phyloP scores from a whole-genome alignment of 192 early-diverging fungal species.

The Podila verticillata region DNA sequence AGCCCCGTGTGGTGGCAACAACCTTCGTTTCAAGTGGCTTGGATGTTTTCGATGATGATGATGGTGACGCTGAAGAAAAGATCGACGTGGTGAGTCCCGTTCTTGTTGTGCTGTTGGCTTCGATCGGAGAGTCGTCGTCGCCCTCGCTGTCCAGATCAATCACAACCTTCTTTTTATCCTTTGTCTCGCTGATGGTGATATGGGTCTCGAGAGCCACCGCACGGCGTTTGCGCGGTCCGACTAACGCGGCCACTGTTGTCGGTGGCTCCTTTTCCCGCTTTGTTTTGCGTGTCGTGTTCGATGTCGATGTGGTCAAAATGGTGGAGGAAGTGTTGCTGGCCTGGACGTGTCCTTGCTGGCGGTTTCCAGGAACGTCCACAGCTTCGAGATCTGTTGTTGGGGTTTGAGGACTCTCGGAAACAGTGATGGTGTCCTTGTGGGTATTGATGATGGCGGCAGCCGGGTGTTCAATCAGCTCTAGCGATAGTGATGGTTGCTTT shows the following conservation, averaged over 20 bases:
- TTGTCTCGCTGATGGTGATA: not conserved
- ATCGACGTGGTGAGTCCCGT: not conserved
- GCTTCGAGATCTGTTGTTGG: too few relatives aligned
- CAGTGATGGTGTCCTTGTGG: too few relatives aligned
- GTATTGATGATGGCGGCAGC: too few relatives aligned
- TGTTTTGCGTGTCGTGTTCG: not conserved
- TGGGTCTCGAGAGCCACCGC: too few relatives aligned
- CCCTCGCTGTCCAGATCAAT: not conserved
- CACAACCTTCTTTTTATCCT: not conserved
- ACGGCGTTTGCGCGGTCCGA: constrained; percentile 17
- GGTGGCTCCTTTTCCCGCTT: constrained; percentile 17
- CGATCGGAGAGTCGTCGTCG: not conserved
- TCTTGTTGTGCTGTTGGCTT: not conserved
- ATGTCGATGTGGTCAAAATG: not conserved
- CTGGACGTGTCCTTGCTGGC: too few relatives aligned
- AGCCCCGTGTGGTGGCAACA: not conserved
- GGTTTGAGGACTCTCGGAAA: too few relatives aligned
- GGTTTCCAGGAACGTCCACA: too few relatives aligned
- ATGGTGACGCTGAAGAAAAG: not conserved
- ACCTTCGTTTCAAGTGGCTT: not conserved
- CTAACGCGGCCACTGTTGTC: constrained; percentile 2
- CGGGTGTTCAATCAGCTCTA: too few relatives aligned
- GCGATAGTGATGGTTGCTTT: too few relatives aligned
- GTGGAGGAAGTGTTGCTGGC: too few relatives aligned
- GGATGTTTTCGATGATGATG: not conserved